phyloP scores from a whole-genome alignment of 352 stramenopile genomes.

The Poterioochromonas sp. region DNA sequence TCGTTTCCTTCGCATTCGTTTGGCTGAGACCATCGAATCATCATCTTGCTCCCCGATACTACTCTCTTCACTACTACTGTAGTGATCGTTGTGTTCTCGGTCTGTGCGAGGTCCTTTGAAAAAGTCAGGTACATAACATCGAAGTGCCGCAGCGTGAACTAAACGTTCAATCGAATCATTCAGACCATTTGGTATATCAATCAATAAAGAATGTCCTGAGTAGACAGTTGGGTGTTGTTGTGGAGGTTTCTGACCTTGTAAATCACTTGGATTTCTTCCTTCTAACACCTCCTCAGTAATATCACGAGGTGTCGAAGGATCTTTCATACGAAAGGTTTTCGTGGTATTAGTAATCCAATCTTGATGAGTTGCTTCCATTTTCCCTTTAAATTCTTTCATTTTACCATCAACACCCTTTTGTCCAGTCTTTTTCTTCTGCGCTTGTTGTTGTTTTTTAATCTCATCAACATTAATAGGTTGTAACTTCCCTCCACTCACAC shows the following conservation, averaged over 20 bases:
- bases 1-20: not conserved
- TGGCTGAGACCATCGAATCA: not conserved
- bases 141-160: slow-evolving; percentile 15
- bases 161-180: slow-evolving; percentile 9
- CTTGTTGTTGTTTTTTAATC: not conserved
- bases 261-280: not conserved
- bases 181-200: slow-evolving; percentile 17
- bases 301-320: too few species aligned
- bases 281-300: not conserved
- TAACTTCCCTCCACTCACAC: too few species aligned
- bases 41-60: not conserved
- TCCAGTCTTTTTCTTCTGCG: not conserved
- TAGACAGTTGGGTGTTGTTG: not conserved
- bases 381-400: not conserved
- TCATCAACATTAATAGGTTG: not conserved
- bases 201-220: not conserved
- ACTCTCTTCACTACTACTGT: too few species aligned
- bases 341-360: not conserved
- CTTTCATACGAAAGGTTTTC: too few species aligned
- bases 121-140: slow-evolving; percentile 25
- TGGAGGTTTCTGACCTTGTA: not conserved
- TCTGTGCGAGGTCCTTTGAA: not conserved
- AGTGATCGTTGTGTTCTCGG: not conserved
- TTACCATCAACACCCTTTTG: not conserved
- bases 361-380: not conserved